Evolutionary conservation across 805 yeast genomes (phyloP).

Genomic region (Sugiyamaella qingdaonensis): DNA sequence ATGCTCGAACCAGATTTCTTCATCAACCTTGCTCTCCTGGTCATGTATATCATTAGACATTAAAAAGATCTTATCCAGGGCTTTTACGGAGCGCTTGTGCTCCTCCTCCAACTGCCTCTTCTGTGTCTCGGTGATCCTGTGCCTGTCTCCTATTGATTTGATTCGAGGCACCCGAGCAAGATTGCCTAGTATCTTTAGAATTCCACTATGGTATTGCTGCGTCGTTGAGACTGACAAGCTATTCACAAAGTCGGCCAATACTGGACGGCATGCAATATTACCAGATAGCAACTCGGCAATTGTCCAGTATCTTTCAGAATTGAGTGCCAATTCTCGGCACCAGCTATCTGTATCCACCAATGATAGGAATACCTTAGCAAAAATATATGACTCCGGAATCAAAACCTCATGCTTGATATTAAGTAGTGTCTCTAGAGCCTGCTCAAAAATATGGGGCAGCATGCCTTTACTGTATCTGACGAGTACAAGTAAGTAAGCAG

Average conservation of each 20-base stretch:
- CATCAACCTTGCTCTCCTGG: not conserved
- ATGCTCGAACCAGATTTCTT: conserved; percentile 49
- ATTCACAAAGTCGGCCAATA: conserved; percentile 13
- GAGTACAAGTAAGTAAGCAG: conserved; percentile 41
- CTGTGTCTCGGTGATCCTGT: not conserved
- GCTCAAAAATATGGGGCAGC: conserved; percentile 8
- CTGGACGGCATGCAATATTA: conserved; percentile 38
- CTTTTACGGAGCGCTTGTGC: conserved; percentile 18
- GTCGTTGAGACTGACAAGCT: not conserved
- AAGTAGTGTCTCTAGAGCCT: conserved; percentile 1
- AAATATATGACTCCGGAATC: conserved; percentile 4
- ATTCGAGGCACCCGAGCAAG: not conserved
- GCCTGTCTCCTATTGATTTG: not conserved
- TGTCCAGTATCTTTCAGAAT: conserved; percentile 55
- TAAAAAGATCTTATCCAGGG: conserved; percentile 30
- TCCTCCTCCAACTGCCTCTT: conserved; percentile 10
- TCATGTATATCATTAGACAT: not conserved
- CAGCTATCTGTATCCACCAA: conserved; percentile 15
- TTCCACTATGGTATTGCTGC: not conserved
- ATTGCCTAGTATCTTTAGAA: not conserved
- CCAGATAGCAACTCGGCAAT: conserved; percentile 47
- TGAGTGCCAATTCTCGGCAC: conserved; percentile 40
- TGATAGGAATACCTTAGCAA: conserved; percentile 12
- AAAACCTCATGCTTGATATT: conserved; percentile 13
- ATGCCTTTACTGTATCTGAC: conserved; percentile 5